phyloP scores from a whole-genome alignment of 257 asterid genomes.

The Solanum boliviense region DNA sequence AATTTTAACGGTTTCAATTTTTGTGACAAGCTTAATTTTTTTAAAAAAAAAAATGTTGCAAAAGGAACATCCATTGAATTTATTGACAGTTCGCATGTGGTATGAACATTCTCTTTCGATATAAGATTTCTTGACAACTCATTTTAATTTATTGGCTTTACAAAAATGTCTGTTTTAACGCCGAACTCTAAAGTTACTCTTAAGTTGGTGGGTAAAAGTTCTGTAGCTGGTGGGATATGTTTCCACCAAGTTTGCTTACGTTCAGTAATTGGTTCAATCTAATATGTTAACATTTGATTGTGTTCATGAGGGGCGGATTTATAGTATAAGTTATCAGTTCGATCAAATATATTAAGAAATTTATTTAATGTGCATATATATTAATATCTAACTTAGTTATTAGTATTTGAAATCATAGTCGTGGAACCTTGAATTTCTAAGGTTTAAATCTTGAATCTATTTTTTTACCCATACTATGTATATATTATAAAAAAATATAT shows the following conservation, averaged over 20 bases:
- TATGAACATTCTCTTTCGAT: not conserved
- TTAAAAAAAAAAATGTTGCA: not conserved
- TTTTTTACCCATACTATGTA: too few relatives aligned
- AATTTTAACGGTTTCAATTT: too few relatives aligned
- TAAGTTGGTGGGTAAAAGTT: not conserved
- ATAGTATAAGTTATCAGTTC: not conserved
- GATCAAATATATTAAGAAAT: not conserved
- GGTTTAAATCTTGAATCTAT: not conserved
- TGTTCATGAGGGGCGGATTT: not conserved
- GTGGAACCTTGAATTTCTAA: not conserved
- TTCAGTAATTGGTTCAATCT: not conserved
- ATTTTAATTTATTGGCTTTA: not conserved
- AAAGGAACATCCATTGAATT: not conserved
- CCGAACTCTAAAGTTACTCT: not conserved
- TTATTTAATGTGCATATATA: not conserved
- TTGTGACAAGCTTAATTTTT: not conserved
- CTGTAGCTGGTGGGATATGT: not conserved
- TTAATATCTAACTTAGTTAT: not conserved
- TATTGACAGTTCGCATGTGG: not conserved
- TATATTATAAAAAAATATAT: not conserved
- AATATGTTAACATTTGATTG: not conserved
- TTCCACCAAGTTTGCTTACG: not conserved
- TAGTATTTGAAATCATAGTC: not conserved
- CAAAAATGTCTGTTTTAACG: too few relatives aligned
- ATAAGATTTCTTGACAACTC: not conserved